Evolutionary conservation across 2,329 filamentous ascomycete species (phyloP), one percentile per base, ranked within the genome.

Genomic region (Mycogone perniciosa): DNA sequence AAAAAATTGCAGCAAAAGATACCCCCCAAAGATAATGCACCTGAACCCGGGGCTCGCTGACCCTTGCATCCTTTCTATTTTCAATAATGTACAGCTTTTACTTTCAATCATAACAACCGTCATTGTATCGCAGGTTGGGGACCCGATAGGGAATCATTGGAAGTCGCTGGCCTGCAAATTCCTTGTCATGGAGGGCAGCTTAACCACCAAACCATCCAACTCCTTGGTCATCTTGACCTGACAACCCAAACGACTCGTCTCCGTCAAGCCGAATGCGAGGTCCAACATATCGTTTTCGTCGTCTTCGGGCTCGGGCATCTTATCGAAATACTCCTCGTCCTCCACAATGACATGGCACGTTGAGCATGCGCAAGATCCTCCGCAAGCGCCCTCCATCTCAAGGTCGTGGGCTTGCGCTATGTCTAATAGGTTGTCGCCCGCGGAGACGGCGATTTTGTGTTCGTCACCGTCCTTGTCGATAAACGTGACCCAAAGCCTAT

Each of bases 331-430:
- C 4, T 80, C 79, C 41, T 88, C 81, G 62, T 86, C 82, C 52
- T 81, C 70, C 35, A 96, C 87, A 55, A 96, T 90, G 51, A 95
- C 85, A 71, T 96, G 90, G 73, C 90, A 96, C 5, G 90, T 96
- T 51, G 88, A 93, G 73, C 90, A 96, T 49, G 90, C 90, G 70
- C 90, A 96, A 33, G 88, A 93, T 26, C 90, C 93, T 59, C 93
- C 93, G 64, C 93, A 99, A 9, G 93, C 93, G 55, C 93, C 91
- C 76, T 99, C 93, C 92, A 99, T 97, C 69, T 99, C 93, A 39
- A 99, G 75, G 64, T 97, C 92, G 69, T 97, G 82, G 42, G 87
- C 89, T 67, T 96, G 92, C 26, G 92, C 93, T 63, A 99, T 92
- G 64, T 97, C 92, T 49, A 99, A 78, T 48, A 99, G 76, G 68